Base-by-base conservation (phyloP, 331 rosid species). In the Malus hybrid region DNA sequence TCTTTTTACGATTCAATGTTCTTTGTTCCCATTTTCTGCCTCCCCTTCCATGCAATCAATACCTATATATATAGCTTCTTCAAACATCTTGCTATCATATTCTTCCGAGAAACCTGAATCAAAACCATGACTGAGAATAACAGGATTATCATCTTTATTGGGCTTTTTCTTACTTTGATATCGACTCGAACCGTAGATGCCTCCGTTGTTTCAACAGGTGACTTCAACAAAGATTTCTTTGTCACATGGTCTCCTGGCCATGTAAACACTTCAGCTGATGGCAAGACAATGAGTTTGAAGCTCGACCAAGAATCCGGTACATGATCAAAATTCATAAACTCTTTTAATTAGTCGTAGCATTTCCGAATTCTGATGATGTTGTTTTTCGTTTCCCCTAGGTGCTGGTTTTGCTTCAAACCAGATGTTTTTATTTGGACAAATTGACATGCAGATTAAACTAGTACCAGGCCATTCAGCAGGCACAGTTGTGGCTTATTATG, bases 381-480 rank as follows among this genome's bases (percentile, higher is more conserved):
- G 48, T 6, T n/a, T 79, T 84, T 32, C 65, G 1, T 34, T 14
- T 31, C 15, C 9, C 18, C 6, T n/a, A 93, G 98, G 97, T 67
- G 67, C 96, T 73, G 98, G 92, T 76, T 88, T 90, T 87, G 89
- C 93, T 82, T 90, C 97, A 3, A 91, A 88, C 64, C 85, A 90
- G 76, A 90, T 86, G 97, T 94, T 94, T 75, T 80, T 94, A 69
- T 94, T 91, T 67, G 97, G 98, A 44, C 81, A 90, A 81, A 81
- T 94, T 79, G 95, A 94, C 87, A 88, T 94, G 98, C 90, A 90
- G 83, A 91, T 94, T 65, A 94, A 91, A 77, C 85, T 94, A 63
- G 87, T 91, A 75, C 93, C 96, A 14, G 93, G 98, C 10, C 71
- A 86, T 90, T 94, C 98, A 32, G 96, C 98, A 24, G 97, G 98